Evolutionary conservation across 352 stramenopile species (phyloP), one percentile per base, ranked within the genome.

Genomic region (Phytophthora ramorum): DNA sequence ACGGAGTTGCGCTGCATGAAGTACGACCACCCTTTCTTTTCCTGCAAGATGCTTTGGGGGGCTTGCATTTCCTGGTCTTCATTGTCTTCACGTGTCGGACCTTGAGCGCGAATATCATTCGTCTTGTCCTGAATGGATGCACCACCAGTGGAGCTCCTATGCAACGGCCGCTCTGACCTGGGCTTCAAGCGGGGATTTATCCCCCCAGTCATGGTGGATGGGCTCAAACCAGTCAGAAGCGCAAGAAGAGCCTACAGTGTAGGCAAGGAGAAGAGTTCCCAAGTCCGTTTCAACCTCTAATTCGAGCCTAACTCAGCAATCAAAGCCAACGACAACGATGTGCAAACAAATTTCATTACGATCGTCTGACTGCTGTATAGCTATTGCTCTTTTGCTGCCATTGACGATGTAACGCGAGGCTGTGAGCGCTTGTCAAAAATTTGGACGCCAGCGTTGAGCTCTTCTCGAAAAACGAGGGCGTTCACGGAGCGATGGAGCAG

Each of bases 401-500:
- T n/a, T 13, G 58, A n/a, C n/a, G 17, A 28, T 17, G 51, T 43
- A 32, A 57, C n/a, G 7, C 58, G 45, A 12, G 59, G 41, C 26
- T 60, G 65, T 34, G 60, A 58, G 10, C 53, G 60, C 9, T 71
- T 66, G 7, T 7, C 49, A 26, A 85, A 73, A 22, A 79, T 58
- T 46, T 74, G 19, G n/a, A 91, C 74, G 32, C 79, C 75, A 7
- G 73, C 53, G 22, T 78, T 73, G 17, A 91, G 45, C 40, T 90
- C 79, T 19, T 86, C 61, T 7, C 77, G 77, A 32, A 89, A 86
- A 24, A 83, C 74, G 3, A 81, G 50, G 2, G 77, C 52, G 32
- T 83, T 90, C 17, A 89, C 81, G 0, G 81, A 79, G 1, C 59
- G 56, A 46, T 89, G 81, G 4, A 90, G 43, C 12, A 85, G 55